phyloP scores from a whole-genome alignment of 306 rosid species.

The Urtica urens region DNA sequence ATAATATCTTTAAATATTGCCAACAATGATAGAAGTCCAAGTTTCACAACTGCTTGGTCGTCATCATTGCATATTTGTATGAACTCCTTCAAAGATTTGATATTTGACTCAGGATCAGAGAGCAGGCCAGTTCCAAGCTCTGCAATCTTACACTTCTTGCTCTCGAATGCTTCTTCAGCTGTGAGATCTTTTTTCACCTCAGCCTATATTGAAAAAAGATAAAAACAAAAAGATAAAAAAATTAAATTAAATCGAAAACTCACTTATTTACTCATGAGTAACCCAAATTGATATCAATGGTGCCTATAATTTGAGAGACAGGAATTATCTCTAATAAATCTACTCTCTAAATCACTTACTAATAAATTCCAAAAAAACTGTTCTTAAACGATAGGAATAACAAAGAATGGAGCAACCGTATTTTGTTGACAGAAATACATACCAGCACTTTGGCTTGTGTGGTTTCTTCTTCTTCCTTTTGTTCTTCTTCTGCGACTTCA shows the following conservation, averaged over 20 bases:
- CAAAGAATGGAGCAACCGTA: no score
- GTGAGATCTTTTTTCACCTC: slow-evolving; percentile 77
- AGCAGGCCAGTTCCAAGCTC: slow-evolving; percentile 80
- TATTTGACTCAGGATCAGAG: slow-evolving; percentile 76
- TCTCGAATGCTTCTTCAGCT: slow-evolving; percentile 74
- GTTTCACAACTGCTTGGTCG: slow-evolving; percentile 58
- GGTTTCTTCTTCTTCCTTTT: slow-evolving; percentile 43
- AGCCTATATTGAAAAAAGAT: no score
- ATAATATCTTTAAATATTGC: slow-evolving; percentile 86
- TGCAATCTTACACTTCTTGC: slow-evolving; percentile 75
- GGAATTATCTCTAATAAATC: no score
- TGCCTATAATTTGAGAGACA: no score
- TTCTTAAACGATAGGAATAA: no score
- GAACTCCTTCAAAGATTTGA: slow-evolving; percentile 71
- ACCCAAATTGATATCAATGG: no score
- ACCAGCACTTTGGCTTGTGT: slow-evolving; percentile 84
- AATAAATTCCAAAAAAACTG: no score
- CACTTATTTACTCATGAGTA: no score
- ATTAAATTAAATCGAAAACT: no score
- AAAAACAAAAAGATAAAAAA: no score
- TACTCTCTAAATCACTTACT: no score
- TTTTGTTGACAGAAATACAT: slow-evolving; percentile 18
- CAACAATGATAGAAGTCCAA: slow-evolving; percentile 81
- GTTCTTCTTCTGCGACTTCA: no score
- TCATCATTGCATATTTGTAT: slow-evolving; percentile 55